Base-by-base conservation (phyloP, 768 basidiomycete genomes). In the Candolleomyces eurysporus region DNA sequence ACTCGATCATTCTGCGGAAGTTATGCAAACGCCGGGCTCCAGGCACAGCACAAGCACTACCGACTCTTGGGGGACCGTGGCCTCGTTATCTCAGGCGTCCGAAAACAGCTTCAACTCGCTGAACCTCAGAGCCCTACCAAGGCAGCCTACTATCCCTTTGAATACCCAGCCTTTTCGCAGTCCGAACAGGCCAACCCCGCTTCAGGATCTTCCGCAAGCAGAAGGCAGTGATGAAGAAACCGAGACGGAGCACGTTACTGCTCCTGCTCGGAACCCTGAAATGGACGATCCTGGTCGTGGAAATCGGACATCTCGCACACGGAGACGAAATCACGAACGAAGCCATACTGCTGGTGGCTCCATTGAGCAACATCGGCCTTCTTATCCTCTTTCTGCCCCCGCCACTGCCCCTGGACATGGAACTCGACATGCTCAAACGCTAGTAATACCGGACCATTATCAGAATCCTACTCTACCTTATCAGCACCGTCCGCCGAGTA, bases 391-490 rank as follows among this genome's bases (percentile, higher is more conserved):
- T n/a, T 48, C 57, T 40, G 45, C 65, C 32, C 32, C 56, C 17
- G 30, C 45, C 45, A 60, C 40, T 11, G 31, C 58, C 16, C 40
- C 45, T 5, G 52, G 31, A 16, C 53, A 62, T 40, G 65, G 58
- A 5, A 48, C 61, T 46, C 54, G 61, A 19, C 56, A 61, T 56
- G 52, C 63, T 17, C 63, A 64, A 52, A 45, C 58, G 32, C 32
- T 61, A 4, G 53, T 36, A 11, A 57, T 48, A 16, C 17, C 53
- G 5, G 57, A 64, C 11, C 57, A 50, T 26, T 52, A 60, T 40
- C 17, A 58, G 16, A 52, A 55, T 31, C 36, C 60, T n/a, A 40
- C 63, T 21, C 48, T 58, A n/a, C 5, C 36, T 22, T 55, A 56
- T 42, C 39, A 63, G 22, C 31, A n/a, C 19, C 51, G 63, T 42